Evolutionary conservation across 257 asterid species (phyloP), one percentile per base, ranked within the genome.

Genomic region (Striga asiatica): DNA sequence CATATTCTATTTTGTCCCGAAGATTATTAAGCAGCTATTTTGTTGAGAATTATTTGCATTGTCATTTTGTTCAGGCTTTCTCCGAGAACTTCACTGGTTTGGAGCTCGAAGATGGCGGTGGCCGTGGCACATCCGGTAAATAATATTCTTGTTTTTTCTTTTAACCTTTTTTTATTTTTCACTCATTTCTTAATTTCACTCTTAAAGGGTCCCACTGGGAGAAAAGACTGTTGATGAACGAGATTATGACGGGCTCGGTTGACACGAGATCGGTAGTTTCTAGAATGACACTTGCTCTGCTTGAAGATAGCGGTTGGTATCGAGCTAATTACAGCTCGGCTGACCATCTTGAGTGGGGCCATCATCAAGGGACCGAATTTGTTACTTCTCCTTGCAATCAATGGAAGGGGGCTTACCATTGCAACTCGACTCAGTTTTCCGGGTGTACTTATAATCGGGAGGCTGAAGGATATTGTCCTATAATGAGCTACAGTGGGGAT

Each of bases 101-200:
- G 71, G 97, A 89, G 81, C 85, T 89, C 55, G 97, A 89, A 83
- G 97, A 89, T 72, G 97, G 97, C 42, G 97, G 97, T 32, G 97
- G 97, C 32, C 94, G 97, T 19, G 97, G 97, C 55, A 89, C 97
- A 61, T 85, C 97, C 74, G 97, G 97, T 81, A 17, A 43, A 6
- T 42, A 14, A 14, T 41, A 3, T 14, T 13, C 0, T n/a, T 4
- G 5, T 4, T 14, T 4, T 6, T 16, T 16, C 10, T 16, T 3
- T 16, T 22, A n/a, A n/a, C n/a, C n/a, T n/a, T n/a, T n/a, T n/a
- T n/a, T n/a, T n/a, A n/a, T n/a, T n/a, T n/a, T n/a, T n/a, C n/a
- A n/a, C 20, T 45, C 11, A 46, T 13, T 49, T 39, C 48, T 45
- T 23, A 24, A 28, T 62, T 67, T 56, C 43, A 48, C 19, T 35